These are phyloP conservation scores for Rhodotorula kratochvilovae DNA, from an alignment of 768 basidiomycete species.

Conservation along the genomic window DNA sequence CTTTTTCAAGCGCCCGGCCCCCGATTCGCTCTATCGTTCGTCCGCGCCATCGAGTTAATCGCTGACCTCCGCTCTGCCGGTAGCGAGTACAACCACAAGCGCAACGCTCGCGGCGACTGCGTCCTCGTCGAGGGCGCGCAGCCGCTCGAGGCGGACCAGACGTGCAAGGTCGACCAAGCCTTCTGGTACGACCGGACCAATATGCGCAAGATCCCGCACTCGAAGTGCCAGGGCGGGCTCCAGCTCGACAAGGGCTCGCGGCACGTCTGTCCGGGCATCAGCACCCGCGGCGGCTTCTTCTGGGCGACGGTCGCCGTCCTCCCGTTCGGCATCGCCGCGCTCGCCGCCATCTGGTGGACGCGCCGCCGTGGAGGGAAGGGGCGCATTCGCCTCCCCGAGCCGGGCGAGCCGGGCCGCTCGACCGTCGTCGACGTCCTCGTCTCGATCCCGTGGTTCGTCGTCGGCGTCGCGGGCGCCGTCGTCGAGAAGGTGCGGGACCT, in stretches of 20 bases:
- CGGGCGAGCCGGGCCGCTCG: constrained; percentile 23
- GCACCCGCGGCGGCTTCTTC: constrained; percentile 60
- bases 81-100: constrained; percentile 89
- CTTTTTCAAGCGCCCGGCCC: no score
- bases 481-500: constrained; percentile 43
- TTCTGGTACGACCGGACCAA: constrained; percentile 92
- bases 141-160: constrained; percentile 58
- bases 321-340: constrained; percentile 69
- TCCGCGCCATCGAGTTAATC: no score
- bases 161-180: constrained; percentile 59
- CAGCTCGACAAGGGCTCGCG: constrained; percentile 68
- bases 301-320: constrained; percentile 74
- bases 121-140: constrained; percentile 67
- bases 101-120: constrained; percentile 66
- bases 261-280: constrained; percentile 75
- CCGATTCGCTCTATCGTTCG: no score
- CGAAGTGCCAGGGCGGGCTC: constrained; percentile 73
- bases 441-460: constrained; percentile 32
- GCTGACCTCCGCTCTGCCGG: neutral
- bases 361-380: constrained; percentile 65
- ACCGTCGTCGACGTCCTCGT: constrained; percentile 29
- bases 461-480: constrained; percentile 22
- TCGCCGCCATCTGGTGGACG: constrained; percentile 74
- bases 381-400: constrained; percentile 41
- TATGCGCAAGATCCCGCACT: constrained; percentile 85